Evolutionary conservation across 1,284 basidiomycete species (phyloP).

Genomic region (Somion occarium): DNA sequence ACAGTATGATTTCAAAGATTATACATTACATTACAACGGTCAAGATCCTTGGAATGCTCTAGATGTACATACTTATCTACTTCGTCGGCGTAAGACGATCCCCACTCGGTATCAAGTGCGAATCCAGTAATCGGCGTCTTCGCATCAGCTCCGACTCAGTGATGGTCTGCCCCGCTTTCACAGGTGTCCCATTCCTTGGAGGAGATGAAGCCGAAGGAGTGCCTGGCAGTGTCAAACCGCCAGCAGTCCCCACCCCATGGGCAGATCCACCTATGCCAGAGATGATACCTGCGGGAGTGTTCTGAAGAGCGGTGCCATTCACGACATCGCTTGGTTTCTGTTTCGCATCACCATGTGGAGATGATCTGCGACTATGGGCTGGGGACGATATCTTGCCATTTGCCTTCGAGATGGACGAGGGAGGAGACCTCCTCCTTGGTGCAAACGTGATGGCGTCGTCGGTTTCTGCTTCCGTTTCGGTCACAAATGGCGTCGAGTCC

Average conservation of each 20-base stretch:
- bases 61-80: neutral
- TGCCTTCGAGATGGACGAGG: constrained; percentile 21
- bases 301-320: neutral
- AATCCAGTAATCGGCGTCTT: constrained; percentile 64
- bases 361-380: constrained; percentile 4
- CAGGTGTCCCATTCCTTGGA: constrained; percentile 23
- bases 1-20: neutral
- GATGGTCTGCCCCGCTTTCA: constrained; percentile 60
- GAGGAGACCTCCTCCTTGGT: constrained; percentile 49
- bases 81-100: neutral
- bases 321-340: neutral
- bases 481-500: constrained; percentile 24
- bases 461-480: constrained; percentile 45
- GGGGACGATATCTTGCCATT: constrained; percentile 15
- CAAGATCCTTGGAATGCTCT: neutral
- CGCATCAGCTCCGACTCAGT: constrained; percentile 78
- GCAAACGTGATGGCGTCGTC: constrained; percentile 71
- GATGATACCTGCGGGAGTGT: neutral
- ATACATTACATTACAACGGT: neutral
- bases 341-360: neutral
- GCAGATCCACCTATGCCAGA: constrained; percentile 1
- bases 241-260: neutral
- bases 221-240: neutral
- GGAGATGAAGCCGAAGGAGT: neutral
- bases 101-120: constrained; percentile 41